A percentile compares a stretch with the other conserved stretches of the same genome.
These are phyloP conservation scores for Zalaria obscura DNA, from an alignment of 2,329 filamentous ascomycete genomes.

Conservation along the genomic window DNA sequence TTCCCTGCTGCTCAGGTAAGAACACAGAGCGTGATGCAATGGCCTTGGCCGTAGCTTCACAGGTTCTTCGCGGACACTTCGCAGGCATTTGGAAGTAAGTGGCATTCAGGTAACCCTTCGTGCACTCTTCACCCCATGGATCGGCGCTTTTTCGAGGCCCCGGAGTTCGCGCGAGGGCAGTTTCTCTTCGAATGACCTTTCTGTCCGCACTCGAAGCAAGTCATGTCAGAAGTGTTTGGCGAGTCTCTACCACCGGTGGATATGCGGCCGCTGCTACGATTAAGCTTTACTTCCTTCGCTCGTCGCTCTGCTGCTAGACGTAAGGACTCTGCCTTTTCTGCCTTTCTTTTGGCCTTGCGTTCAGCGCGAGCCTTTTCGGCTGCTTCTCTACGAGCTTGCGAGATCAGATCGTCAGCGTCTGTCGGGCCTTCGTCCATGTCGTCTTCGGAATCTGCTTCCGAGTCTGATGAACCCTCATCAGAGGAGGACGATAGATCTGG, in stretches of 20 bases:
- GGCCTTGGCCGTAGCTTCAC: no score
- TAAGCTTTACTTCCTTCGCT: conserved; percentile 54
- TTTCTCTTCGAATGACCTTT: conserved; percentile 45
- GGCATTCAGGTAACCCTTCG: no score
- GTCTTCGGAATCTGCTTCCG: conserved; percentile 13
- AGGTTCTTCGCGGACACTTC: no score
- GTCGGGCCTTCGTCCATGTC: conserved; percentile 17
- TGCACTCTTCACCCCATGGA: no score
- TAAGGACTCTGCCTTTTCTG: conserved; percentile 32
- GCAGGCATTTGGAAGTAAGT: no score
- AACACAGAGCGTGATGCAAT: no score
- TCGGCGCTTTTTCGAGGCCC: neutral
- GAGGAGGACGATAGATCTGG: conserved; percentile 17
- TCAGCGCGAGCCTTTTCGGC: conserved; percentile 27
- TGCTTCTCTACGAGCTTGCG: conserved; percentile 30
- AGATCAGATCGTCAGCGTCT: conserved; percentile 31
- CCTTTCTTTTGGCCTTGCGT: conserved; percentile 32
- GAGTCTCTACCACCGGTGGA: conserved; percentile 32
- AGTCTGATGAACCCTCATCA: conserved; percentile 18
- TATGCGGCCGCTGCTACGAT: conserved; percentile 43
- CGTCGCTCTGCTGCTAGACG: conserved; percentile 45
- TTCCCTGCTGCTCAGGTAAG: no score
- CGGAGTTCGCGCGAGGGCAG: conserved; percentile 29
- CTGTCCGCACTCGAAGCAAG: conserved; percentile 49
- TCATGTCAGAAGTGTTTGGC: conserved; percentile 20